Evolutionary conservation across 768 basidiomycete species (phyloP).

Genomic region (Coprinellus micaceus): DNA sequence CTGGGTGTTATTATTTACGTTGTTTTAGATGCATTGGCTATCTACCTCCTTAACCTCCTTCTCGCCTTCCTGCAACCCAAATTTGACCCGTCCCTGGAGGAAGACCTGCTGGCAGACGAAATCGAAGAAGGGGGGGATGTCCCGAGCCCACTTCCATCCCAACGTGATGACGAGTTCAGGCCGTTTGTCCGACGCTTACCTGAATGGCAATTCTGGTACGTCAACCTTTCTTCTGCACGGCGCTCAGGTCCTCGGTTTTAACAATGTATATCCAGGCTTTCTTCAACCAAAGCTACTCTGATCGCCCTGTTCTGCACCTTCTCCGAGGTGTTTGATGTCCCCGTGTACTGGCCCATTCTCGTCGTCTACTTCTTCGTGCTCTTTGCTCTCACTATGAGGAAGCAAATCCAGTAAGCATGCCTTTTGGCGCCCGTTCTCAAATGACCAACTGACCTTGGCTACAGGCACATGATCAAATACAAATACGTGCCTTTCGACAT

Average conservation of each 20-base stretch:
- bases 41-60: slow-evolving; percentile 93
- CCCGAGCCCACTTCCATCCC: slow-evolving; percentile 55
- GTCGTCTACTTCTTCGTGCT: slow-evolving; percentile 95
- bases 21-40: slow-evolving; percentile 72
- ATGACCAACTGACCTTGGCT: neutral
- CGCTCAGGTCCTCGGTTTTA: neutral
- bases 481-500: slow-evolving; percentile 95
- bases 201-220: slow-evolving; percentile 94
- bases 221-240: slow-evolving; percentile 3
- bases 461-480: slow-evolving; percentile 98
- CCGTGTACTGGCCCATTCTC: slow-evolving; percentile 99
- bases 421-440: slow-evolving; percentile 8
- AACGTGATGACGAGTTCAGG: slow-evolving; percentile 89
- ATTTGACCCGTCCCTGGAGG: slow-evolving; percentile 94
- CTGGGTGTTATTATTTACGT: slow-evolving; percentile 10
- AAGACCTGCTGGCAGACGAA: slow-evolving; percentile 90
- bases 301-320: slow-evolving; percentile 78
- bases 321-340: slow-evolving; percentile 87
- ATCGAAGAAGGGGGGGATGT: slow-evolving; percentile 89
- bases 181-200: slow-evolving; percentile 95
- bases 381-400: slow-evolving; percentile 91
- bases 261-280: slow-evolving; percentile 58
- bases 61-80: slow-evolving; percentile 97
- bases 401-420: slow-evolving; percentile 83
- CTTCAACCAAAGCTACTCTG: slow-evolving; percentile 83